Conservation (phyloP, 164 flowering plant species). For the Malania oleifera region DNA sequence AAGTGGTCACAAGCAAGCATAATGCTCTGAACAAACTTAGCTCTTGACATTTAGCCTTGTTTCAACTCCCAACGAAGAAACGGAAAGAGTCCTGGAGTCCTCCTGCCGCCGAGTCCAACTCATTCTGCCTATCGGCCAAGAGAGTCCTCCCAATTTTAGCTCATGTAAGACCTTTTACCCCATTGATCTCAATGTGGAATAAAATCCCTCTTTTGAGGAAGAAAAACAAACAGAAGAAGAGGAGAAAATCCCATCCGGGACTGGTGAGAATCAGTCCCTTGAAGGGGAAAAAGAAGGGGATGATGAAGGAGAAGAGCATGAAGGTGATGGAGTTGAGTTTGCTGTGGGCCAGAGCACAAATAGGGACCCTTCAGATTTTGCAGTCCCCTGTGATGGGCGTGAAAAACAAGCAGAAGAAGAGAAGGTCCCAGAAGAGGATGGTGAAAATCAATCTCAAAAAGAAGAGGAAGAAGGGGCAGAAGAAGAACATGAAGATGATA, state of each 20-base stretch:
- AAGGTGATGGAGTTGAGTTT: too few species aligned
- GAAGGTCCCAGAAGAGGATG: neutral
- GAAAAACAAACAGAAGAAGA: neutral
- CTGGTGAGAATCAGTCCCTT: neutral
- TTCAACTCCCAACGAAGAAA: conserved; percentile 74
- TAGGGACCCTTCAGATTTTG: too few species aligned
- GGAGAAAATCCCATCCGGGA: neutral
- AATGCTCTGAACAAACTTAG: too few species aligned
- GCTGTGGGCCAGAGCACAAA: too few species aligned
- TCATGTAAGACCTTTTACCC: conserved; percentile 17
- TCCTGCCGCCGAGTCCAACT: conserved; percentile 4
- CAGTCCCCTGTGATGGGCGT: too few species aligned
- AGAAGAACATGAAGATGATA: neutral
- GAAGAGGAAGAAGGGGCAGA: neutral
- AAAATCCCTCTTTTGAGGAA: conserved; percentile 20
- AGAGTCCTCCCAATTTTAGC: conserved; percentile 46
- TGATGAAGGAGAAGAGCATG: too few species aligned
- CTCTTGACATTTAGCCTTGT: too few species aligned
- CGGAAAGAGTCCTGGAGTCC: conserved; percentile 37
- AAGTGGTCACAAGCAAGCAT: too few species aligned
- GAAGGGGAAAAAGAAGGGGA: neutral
- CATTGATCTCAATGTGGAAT: conserved; percentile 52
- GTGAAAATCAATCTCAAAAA: too few species aligned
- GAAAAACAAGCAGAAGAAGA: too few species aligned
- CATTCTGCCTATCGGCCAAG: conserved; percentile 67